Conservation (phyloP, 2,329 filamentous ascomycete genomes). For the Xylaria sp. region DNA sequence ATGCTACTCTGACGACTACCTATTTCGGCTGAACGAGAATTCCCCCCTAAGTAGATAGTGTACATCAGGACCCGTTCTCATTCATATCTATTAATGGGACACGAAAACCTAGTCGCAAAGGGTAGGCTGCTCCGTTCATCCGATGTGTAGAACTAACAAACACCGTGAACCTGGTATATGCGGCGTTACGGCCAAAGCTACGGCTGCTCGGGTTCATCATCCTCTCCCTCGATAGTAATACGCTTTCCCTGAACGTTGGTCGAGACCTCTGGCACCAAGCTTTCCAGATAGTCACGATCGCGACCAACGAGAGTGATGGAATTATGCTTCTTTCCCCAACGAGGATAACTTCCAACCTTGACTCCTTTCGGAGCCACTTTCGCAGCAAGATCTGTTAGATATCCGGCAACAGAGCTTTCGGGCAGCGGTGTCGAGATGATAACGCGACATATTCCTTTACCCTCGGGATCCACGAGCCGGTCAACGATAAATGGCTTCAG, state of each 20-base stretch:
- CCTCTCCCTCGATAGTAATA: slow-evolving; percentile 77
- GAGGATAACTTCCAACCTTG: slow-evolving; percentile 95
- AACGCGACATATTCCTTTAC: slow-evolving; percentile 81
- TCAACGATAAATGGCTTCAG: slow-evolving; percentile 77
- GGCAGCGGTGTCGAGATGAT: slow-evolving; percentile 87
- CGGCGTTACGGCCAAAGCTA: neutral
- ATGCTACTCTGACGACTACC: slow-evolving; percentile 8
- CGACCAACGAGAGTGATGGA: slow-evolving; percentile 88
- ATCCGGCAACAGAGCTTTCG: slow-evolving; percentile 86
- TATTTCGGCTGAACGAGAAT: slow-evolving; percentile 3
- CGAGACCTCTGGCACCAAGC: slow-evolving; percentile 80
- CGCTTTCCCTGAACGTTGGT: slow-evolving; percentile 78
- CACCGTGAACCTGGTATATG: neutral
- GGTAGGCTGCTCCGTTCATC: neutral
- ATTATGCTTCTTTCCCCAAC: slow-evolving; percentile 88
- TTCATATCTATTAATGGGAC: neutral
- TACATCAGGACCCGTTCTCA: neutral
- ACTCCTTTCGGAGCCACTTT: slow-evolving; percentile 80
- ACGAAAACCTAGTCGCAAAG: neutral
- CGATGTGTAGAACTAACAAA: neutral
- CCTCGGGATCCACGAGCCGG: slow-evolving; percentile 81
- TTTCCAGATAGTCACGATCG: slow-evolving; percentile 81
- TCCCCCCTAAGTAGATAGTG: neutral
- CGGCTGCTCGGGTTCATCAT: slow-evolving; percentile 58
- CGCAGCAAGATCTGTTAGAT: slow-evolving; percentile 81